These are phyloP conservation scores for Wickerhamiella hasegawae DNA, from an alignment of 805 yeast genomes.

Conservation along the genomic window DNA sequence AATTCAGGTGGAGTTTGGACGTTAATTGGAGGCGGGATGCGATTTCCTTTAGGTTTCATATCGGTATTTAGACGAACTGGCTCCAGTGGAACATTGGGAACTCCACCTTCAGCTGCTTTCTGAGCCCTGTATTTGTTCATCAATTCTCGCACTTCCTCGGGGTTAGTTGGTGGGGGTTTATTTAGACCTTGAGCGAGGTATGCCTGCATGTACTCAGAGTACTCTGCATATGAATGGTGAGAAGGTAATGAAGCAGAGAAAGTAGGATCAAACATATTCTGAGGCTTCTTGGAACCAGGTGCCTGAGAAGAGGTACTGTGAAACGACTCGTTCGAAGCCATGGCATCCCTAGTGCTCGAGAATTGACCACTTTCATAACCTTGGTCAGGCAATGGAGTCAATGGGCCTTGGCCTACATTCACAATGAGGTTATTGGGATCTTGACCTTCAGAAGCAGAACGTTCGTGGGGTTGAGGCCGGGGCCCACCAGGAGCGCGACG, in stretches of 20 bases:
- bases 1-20: too few species aligned
- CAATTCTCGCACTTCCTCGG: not conserved
- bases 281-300: conserved; percentile 7
- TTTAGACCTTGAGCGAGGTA: conserved; percentile 6
- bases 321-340: conserved; percentile 14
- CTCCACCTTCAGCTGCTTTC: not conserved
- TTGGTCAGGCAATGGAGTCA: conserved; percentile 10
- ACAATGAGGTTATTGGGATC: conserved; percentile 19
- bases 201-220: conserved; percentile 16
- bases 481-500: not conserved
- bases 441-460: conserved; percentile 21
- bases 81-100: too few species aligned
- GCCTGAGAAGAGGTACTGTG: conserved; percentile 9
- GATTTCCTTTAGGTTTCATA: too few species aligned
- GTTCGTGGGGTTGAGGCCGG: conserved; percentile 14
- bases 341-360: conserved; percentile 3
- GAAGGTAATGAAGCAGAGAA: conserved; percentile 1
- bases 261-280: conserved; percentile 14
- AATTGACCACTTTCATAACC: not conserved
- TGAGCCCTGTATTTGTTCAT: not conserved
- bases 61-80: too few species aligned
- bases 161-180: not conserved
- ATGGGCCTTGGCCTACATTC: conserved; percentile 11
- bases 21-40: too few species aligned
- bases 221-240: conserved; percentile 16